Base-by-base conservation (phyloP, 2,329 filamentous ascomycete species). In the Penicillium sp. region DNA sequence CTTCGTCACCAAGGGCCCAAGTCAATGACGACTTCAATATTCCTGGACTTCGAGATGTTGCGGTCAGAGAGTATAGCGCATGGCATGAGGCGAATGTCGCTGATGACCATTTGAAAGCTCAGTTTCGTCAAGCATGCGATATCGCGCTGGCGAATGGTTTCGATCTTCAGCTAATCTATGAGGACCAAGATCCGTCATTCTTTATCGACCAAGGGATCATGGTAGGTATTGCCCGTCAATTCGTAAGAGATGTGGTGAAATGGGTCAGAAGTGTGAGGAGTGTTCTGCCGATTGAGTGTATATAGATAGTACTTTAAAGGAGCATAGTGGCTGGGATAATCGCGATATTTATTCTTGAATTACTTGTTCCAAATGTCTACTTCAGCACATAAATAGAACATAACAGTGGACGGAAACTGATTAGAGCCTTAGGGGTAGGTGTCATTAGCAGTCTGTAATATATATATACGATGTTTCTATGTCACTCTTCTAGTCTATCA, bases 51-150 rank as follows among this genome's bases (percentile, higher is more conserved):
- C 35, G 54, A 50, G 59, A 58, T 48, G 39, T 37, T 22, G 51
- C 54, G 26, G 48, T 61, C 8, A 45, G 31, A 46, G 51, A 52
- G n/a, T 59, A 59, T 13, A 52, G 24, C 21, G 46, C 33, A 13
- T 62, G 29, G 59, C 43, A 57, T 26, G 44, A 59, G 53, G 21
- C 52, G 13, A 55, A 57, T 48, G 33, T 61, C 19, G 7, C 22
- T 33, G 45, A 57, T 39, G 52, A 56, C 1, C 48, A 33, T 46
- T 53, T 58, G 3, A 62, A 62, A 35, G 60, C 52, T n/a, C 21
- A 56, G 39, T 60, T 60, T 52, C 52, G 55, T n/a, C 27, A 54
- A 27, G 62, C 49, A 27, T 57, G 39, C 26, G 50, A 58, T 55
- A 45, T 61, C 27, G 49, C 51, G 49, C 53, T 64, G 1, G 49